A percentile compares a stretch with the other conserved stretches of the same genome.
Evolutionary conservation across 345 rosid genomes (phyloP).

Genomic region (Laguncularia racemosa): DNA sequence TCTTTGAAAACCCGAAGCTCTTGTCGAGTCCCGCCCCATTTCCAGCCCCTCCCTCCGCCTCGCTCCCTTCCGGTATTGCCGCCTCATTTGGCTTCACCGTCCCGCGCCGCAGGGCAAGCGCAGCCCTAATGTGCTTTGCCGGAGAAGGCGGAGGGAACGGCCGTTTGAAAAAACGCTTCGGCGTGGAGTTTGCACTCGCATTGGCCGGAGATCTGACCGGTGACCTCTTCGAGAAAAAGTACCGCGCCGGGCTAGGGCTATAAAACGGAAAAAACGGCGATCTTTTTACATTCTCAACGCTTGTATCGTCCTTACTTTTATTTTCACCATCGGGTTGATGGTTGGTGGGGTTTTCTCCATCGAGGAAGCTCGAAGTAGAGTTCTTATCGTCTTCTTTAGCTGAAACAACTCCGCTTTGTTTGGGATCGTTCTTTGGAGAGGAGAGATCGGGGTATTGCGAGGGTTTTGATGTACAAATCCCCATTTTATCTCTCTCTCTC

Average conservation of each 20-base stretch:
- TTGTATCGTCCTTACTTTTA: constrained; percentile 10
- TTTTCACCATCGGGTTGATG: constrained; percentile 10
- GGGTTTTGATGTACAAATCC: constrained; percentile 71
- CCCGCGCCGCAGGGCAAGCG: constrained; percentile 62
- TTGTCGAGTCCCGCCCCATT: constrained; percentile 54
- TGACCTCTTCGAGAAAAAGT: constrained; percentile 76
- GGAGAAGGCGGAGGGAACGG: constrained; percentile 96
- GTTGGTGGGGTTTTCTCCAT: constrained; percentile 16
- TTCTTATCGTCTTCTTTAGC: constrained; percentile 10
- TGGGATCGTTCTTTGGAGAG: constrained; percentile 25
- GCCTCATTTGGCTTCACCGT: constrained; percentile 53
- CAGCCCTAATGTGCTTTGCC: constrained; percentile 84
- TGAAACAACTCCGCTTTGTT: constrained; percentile 6
- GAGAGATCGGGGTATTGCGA: constrained; percentile 27
- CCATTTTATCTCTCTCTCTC: constrained; percentile 35
- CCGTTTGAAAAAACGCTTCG: constrained; percentile 58
- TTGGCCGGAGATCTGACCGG: constrained; percentile 66
- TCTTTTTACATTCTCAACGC: constrained; percentile 34
- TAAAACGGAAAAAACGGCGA: constrained; percentile 83
- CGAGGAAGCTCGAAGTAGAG: constrained; percentile 13
- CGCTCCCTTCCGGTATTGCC: constrained; percentile 61
- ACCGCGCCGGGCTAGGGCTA: constrained; percentile 85
- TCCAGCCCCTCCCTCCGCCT: constrained; percentile 39
- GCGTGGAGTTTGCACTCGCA: constrained; percentile 62
- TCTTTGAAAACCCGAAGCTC: constrained; percentile 80